Base-by-base conservation (phyloP, 352 stramenopile species). In the Pythium angustatum region DNA sequence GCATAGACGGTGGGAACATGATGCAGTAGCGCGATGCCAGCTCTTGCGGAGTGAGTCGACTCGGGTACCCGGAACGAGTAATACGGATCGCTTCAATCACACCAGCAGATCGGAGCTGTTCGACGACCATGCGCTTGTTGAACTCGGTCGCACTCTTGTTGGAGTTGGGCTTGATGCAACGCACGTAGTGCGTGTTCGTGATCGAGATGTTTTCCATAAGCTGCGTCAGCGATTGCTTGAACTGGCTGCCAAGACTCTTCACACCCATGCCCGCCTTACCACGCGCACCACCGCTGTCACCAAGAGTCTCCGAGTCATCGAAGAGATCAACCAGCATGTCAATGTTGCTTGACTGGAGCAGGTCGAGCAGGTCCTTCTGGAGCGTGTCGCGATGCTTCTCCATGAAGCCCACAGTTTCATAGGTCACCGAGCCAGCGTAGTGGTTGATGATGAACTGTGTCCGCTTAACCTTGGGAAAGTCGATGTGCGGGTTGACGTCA, bases 301-400 rank as follows among this genome's bases (percentile, higher is more conserved):
- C 71, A n/a, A 71, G 44, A 2, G 30, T 62, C 8, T 91, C 83
- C n/a, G 57, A 78, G 43, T 90, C 78, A 26, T 87, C 76, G 43
- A 96, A 96, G 2, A 96, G 75, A 49, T 85, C 74, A 2, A 85
- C 76, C 11, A 96, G 64, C 52, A 96, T 60, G 5, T 73, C 43
- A 12, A 93, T 62, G 48, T 64, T 84, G 57, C 87, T 96, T 15
- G 84, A 72, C 64, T 93, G 80, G 33, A 96, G 87, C 66, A 96
- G 70, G 51, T 93, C 83, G 60, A 98, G 88, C 51, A 99, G 74
- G 57, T 98, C 96, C 58, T 98, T 98, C 71, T 97, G 96, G 38
- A 99, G 77, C 10, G 85, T 96, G 66, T 98, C 93, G 49, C 93
- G 91, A 68, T 99, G 98, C 75, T 98, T 98, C 75, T 98, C 96